A percentile compares a stretch with the other conserved stretches of the same genome.
Conservation (phyloP, 192 early-diverging fungal species). For the Linnemannia elongata region DNA sequence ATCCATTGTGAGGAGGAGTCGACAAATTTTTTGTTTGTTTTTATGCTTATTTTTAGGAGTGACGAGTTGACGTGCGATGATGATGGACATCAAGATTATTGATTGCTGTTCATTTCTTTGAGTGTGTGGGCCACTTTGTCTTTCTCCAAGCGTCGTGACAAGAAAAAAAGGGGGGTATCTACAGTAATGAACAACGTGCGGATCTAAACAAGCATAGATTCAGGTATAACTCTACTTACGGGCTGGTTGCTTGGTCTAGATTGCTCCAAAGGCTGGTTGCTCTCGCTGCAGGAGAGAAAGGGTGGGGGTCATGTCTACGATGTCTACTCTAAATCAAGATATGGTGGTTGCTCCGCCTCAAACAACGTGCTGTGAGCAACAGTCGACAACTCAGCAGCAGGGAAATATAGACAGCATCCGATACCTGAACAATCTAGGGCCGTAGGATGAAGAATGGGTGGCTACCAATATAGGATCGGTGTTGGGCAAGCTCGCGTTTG, state of each 20-base stretch:
- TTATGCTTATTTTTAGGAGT: conserved; percentile 4
- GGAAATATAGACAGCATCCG: neutral
- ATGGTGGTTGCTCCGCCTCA: neutral
- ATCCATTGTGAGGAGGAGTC: neutral
- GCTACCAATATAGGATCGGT: too few relatives aligned
- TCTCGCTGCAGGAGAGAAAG: neutral
- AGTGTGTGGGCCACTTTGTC: neutral
- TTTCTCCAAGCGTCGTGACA: neutral
- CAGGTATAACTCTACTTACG: neutral
- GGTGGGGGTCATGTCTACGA: too few relatives aligned
- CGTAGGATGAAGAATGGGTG: neutral
- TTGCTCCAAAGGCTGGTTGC: neutral
- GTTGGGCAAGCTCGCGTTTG: neutral
- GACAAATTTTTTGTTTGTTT: neutral
- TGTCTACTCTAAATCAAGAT: too few relatives aligned
- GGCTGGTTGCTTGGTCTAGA: neutral
- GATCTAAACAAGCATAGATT: neutral
- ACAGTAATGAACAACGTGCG: neutral
- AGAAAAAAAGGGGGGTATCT: neutral
- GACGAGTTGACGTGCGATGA: neutral
- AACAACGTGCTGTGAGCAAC: neutral
- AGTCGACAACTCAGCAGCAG: neutral
- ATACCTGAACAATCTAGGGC: neutral
- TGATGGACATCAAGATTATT: too few relatives aligned
- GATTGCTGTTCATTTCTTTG: neutral